Percentiles rank a stretch among this genome's conserved stretches.
These are phyloP conservation scores for Gossypium lobatum DNA, from an alignment of 441 rosid species.

Conservation along the genomic window DNA sequence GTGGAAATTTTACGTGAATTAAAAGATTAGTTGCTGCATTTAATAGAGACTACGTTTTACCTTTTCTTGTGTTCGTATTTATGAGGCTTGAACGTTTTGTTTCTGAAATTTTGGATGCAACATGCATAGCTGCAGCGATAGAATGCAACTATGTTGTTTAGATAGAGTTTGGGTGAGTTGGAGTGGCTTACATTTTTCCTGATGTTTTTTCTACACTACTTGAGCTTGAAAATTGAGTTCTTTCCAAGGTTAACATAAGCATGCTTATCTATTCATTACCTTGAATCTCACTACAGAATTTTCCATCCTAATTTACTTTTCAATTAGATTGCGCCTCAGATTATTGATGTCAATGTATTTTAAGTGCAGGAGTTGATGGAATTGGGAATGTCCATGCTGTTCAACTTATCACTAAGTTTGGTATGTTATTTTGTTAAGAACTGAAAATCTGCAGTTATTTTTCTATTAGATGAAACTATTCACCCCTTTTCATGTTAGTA, in stretches of 20 bases:
- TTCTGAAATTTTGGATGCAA: not conserved
- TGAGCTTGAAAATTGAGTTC: conserved; percentile 6
- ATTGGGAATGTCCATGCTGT: conserved; percentile 77
- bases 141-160: not conserved
- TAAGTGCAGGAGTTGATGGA: conserved; percentile 77
- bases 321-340: not conserved
- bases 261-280: not conserved
- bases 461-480: conserved; percentile 3
- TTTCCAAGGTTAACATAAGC: not conserved
- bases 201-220: not conserved
- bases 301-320: not conserved
- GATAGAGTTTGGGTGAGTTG: not conserved
- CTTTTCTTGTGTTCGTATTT: not conserved
- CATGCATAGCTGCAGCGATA: not conserved
- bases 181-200: not conserved
- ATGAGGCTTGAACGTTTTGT: not conserved
- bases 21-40: not conserved
- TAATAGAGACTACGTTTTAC: not conserved
- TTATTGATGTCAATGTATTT: conserved; percentile 16
- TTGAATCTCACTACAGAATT: not conserved
- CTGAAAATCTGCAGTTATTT: not conserved
- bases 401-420: conserved; percentile 68
- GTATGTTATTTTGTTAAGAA: conserved; percentile 31
- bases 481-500: not conserved
- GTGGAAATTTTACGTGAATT: not conserved